Conservation (phyloP, 306 rosid species). For the Casuarina equisetifolia region DNA sequence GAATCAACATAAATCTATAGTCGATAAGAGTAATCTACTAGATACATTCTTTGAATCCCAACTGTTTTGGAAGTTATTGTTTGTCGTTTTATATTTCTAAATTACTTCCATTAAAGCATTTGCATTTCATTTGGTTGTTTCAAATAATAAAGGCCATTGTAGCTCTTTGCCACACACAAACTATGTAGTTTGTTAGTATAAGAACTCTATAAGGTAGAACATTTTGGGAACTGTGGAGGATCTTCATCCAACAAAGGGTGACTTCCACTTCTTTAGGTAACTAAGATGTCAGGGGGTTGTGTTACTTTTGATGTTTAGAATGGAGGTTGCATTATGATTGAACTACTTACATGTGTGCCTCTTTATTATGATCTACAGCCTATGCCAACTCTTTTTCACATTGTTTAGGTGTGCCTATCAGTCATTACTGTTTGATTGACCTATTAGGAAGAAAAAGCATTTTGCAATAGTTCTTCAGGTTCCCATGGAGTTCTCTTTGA, state of each 20-base stretch:
- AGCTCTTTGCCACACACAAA: too few species aligned
- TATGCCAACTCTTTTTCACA: conserved; percentile 97
- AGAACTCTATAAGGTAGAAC: conserved; percentile 1
- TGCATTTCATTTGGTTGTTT: too few species aligned
- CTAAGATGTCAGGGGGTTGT: conserved; percentile 98
- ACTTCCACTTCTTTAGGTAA: conserved; percentile 60
- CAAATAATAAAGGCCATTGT: too few species aligned
- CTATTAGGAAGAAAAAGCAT: conserved; percentile 7
- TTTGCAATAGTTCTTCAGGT: neutral
- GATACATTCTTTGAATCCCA: too few species aligned
- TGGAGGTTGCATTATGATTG: conserved; percentile 98
- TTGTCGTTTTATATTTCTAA: too few species aligned
- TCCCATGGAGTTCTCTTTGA: neutral
- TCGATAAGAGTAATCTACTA: too few species aligned
- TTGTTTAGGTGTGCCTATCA: conserved; percentile 73
- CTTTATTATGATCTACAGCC: conserved; percentile 98
- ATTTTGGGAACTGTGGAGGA: conserved; percentile 18
- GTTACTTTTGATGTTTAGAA: conserved; percentile 99
- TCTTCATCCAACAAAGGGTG: conserved; percentile 13
- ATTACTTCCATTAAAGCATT: too few species aligned
- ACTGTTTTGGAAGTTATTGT: too few species aligned
- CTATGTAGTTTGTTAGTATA: too few species aligned
- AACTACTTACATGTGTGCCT: conserved; percentile 95
- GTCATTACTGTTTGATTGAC: neutral
- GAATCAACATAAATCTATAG: too few species aligned